Base-by-base conservation (phyloP, 2,329 filamentous ascomycete genomes). In the Elsinoe necatrix region DNA sequence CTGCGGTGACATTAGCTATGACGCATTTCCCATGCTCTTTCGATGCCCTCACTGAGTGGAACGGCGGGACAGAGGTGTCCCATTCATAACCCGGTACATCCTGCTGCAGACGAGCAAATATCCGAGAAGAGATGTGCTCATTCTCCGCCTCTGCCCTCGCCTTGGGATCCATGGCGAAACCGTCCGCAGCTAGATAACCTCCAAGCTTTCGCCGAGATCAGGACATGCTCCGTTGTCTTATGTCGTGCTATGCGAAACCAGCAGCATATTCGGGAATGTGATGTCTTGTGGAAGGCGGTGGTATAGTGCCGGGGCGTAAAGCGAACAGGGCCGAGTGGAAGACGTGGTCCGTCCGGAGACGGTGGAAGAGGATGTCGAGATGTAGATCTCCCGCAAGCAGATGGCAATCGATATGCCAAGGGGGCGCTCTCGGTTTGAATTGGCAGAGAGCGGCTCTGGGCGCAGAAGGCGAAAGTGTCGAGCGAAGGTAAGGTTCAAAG, bases 41-140 rank as follows among this genome's bases (percentile, higher is more conserved):
- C 27, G 12, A 18, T 47, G 27, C 21, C 14, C 42, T 35, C 59
- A 72, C 74, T 34, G 72, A 75, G 61, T 78, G 75, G 63, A 77
- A 77, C 8, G 75, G 75, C 50, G 64, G 60, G 29, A 67, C 61
- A 18, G 68, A 65, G 18, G 72, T 68, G 50, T 73, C 67, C 59
- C 69, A 71, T 34, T 69, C 65, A 59, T 69, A 69, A 34, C 65
- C 63, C 2, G 67, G 63, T 7, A 67, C 62, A 27, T 69, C 67
- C 9, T 68, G 67, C 43, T 63, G 62, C 21, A 71, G 60, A 2
- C 69, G 65, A 39, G 66, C 65, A 59, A 64, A 68, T 52, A 68
- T 63, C 47, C 69, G 66, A 57, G 59, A 47, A 16, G 57, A 47
- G 23, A 61, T 12, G 8, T 43, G 43, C 47, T 58, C 55, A 42